Evolutionary conservation across 176 grass and related monocot species (phyloP).

Genomic region (Rhipidocladum racemiflorum): DNA sequence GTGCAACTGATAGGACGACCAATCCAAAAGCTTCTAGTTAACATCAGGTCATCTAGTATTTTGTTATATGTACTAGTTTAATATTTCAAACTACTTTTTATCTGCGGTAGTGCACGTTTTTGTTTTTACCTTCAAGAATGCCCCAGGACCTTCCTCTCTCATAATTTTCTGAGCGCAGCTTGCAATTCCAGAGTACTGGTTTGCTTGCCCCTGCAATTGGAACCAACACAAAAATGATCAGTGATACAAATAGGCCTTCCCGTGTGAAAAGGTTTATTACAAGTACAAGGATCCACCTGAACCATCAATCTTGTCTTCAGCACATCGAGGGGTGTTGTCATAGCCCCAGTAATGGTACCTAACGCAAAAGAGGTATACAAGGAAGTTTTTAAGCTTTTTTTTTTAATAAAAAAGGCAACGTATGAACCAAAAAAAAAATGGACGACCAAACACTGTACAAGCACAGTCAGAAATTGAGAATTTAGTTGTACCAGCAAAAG

Average conservation of each 20-base stretch:
- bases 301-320: conserved; percentile 96
- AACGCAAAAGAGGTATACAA: neutral
- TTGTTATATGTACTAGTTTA: neutral
- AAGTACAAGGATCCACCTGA: conserved; percentile 53
- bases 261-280: neutral
- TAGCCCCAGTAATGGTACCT: conserved; percentile 91
- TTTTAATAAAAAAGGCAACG: neutral
- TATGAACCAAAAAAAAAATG: neutral
- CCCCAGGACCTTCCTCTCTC: conserved; percentile 70
- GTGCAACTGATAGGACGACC: neutral
- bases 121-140: conserved; percentile 69
- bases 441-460: neutral
- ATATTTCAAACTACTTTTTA: neutral
- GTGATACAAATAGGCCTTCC: neutral
- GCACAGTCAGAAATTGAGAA: neutral
- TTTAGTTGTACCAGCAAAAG: conserved; percentile 68
- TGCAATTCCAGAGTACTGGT: conserved; percentile 66
- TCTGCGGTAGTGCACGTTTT: too few relatives aligned
- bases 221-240: neutral
- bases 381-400: neutral
- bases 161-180: conserved; percentile 80
- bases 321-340: conserved; percentile 90
- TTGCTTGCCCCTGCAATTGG: conserved; percentile 53
- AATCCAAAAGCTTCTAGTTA: neutral
- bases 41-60: neutral